A percentile compares a stretch with the other conserved stretches of the same genome.
Evolutionary conservation across 495 filamentous ascomycete species (phyloP).

Genomic region (Gamarada debralockiae): DNA sequence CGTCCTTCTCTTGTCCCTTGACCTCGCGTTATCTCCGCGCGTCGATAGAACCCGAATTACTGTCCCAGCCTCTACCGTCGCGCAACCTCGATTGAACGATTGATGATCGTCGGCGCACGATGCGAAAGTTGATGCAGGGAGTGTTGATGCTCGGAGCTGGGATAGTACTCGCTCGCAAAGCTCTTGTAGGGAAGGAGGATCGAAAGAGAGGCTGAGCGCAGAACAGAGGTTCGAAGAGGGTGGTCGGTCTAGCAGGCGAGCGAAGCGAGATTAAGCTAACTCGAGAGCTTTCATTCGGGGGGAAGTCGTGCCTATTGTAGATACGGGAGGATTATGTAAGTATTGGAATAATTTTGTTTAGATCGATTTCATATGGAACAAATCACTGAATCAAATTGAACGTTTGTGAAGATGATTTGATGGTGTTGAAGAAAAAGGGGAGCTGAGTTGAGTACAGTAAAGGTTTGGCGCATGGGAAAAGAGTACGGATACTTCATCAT

Average conservation of each 20-base stretch:
- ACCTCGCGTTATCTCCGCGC: background rate
- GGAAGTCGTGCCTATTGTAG: too few species aligned
- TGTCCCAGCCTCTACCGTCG: background rate
- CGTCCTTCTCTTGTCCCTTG: background rate
- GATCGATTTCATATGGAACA: background rate
- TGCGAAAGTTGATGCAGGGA: slow-evolving; percentile 18
- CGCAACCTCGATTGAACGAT: slow-evolving; percentile 1
- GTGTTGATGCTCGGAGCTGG: slow-evolving; percentile 1
- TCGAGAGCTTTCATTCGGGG: background rate
- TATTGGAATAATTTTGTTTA: too few species aligned
- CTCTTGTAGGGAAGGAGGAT: background rate
- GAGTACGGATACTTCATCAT: slow-evolving; percentile 10
- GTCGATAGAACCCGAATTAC: background rate
- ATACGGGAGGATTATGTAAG: too few species aligned
- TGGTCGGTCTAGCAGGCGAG: background rate
- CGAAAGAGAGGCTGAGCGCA: slow-evolving; percentile 1
- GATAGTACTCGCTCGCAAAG: slow-evolving; percentile 2
- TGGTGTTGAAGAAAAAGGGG: background rate
- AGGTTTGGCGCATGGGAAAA: too few species aligned
- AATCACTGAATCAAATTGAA: background rate
- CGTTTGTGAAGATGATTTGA: background rate
- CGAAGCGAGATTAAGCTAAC: background rate
- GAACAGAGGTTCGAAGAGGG: background rate
- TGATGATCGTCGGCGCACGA: slow-evolving; percentile 1
- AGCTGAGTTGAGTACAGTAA: too few species aligned